Base-by-base conservation (phyloP, 2,329 filamentous ascomycete species). In the Hyphodiscus sp. region DNA sequence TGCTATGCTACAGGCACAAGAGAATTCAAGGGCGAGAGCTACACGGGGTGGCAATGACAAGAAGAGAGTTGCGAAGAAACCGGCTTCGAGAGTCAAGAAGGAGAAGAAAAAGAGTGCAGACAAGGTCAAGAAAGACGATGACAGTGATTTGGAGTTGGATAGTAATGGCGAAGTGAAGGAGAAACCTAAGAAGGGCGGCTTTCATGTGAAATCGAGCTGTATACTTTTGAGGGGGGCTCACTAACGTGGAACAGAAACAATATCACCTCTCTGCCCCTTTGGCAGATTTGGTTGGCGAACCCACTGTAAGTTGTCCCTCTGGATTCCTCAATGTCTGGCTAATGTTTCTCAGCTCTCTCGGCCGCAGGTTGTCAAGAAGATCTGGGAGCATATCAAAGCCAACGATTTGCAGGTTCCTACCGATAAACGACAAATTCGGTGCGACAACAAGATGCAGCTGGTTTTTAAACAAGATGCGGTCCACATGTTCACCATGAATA, bases 401-500 rank as follows among this genome's bases (percentile, higher is more conserved):
- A 85, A 91, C 61, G 81, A 91, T 42, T 82, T 99, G 6, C 94
- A 99, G 71, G 91, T 97, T 62, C 92, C 91, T 0, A 82, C 71
- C 59, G 92, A 99, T 74, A 92, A 91, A 70, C 87, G 94, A 20
- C 90, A 96, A 63, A 99, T 99, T 59, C 76, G 83, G 26, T 99
- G 94, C 73, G 94, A 99, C 71, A 89, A 95, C 20, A 84, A 83
- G 62, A 87, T 99, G 86, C 85, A 89, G 56, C 87, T 87, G 7
- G 87, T 99, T 8, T 99, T 99, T 75, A 95, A 95, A 70, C 81
- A 87, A 66, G 83, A 91, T 65, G 88, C 82, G 65, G 87, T 99
- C 48, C 90, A 97, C 72, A 99, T 99, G 94, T 99, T 99, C 71
- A 91, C 90, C 62, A 97, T 99, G 92, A 97, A 96, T 76, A 96